A percentile compares a stretch with the other conserved stretches of the same genome.
Evolutionary conservation across 805 yeast species (phyloP).

Genomic region (Yueomyces sp.): DNA sequence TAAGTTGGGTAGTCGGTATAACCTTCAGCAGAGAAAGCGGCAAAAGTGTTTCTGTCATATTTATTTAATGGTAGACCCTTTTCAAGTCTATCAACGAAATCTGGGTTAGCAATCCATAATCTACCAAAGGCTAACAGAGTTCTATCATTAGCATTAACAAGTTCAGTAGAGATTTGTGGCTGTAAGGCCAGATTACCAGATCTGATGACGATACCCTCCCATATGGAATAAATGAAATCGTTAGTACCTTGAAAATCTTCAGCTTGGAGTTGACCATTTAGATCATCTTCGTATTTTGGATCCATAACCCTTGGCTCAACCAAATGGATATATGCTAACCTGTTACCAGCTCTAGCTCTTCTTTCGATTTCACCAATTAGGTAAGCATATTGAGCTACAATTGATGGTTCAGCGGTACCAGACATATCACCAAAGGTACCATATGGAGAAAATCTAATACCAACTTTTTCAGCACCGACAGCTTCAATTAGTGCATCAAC

Average conservation of each 20-base stretch:
- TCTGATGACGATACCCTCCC: conserved; percentile 33
- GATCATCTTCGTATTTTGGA: conserved; percentile 10
- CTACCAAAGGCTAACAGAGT: conserved; percentile 36
- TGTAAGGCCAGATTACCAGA: conserved; percentile 25
- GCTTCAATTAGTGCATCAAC: conserved; percentile 36
- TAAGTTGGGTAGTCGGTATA: conserved; percentile 31
- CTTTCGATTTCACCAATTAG: conserved; percentile 27
- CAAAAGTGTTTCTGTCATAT: conserved; percentile 38
- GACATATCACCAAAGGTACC: conserved; percentile 26
- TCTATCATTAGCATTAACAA: conserved; percentile 25
- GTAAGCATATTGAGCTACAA: conserved; percentile 27
- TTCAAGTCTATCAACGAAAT: conserved; percentile 31
- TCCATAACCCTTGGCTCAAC: conserved; percentile 30
- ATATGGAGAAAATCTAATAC: conserved; percentile 37
- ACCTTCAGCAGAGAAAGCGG: conserved; percentile 25
- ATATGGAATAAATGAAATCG: conserved; percentile 29
- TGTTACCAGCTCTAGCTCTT: conserved; percentile 22
- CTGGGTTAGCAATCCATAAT: conserved; percentile 41
- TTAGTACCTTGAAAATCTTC: conserved; percentile 17
- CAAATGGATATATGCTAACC: conserved; percentile 28
- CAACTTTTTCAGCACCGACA: conserved; percentile 37
- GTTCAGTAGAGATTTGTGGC: conserved; percentile 18
- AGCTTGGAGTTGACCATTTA: conserved; percentile 15
- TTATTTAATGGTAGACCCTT: conserved; percentile 27
- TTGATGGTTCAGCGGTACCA: conserved; percentile 23